Evolutionary conservation across 2,329 filamentous ascomycete genomes (phyloP).

Genomic region (Trichoderma atroviride): DNA sequence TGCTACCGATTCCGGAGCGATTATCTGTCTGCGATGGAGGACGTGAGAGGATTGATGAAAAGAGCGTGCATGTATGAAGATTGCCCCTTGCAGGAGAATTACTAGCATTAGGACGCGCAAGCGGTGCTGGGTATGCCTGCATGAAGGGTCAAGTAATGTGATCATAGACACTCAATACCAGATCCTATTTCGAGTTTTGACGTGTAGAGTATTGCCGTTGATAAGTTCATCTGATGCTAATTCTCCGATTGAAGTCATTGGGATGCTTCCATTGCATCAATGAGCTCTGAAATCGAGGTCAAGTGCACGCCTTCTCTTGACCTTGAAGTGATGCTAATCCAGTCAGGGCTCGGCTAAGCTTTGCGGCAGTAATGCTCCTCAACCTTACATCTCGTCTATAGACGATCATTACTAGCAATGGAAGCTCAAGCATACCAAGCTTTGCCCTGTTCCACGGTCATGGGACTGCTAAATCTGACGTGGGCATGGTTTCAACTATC

Average conservation of each 20-base stretch:
- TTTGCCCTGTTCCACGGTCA: slow-evolving; percentile 17
- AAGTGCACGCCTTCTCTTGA: not conserved
- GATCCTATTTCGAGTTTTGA: not conserved
- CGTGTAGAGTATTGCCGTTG: not conserved
- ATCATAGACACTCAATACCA: not conserved
- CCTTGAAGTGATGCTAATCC: not conserved
- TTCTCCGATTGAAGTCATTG: not conserved
- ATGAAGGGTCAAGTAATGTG: not conserved
- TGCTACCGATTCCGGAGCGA: not conserved
- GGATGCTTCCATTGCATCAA: not conserved
- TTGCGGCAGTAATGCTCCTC: not conserved
- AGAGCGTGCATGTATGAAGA: not conserved
- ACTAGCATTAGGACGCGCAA: not conserved
- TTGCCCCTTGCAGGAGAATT: not conserved
- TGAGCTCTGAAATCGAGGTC: not conserved
- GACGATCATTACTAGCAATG: slow-evolving; percentile 13
- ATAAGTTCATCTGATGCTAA: not conserved
- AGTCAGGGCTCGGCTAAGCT: not conserved
- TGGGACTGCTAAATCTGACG: slow-evolving; percentile 6
- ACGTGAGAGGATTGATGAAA: not conserved
- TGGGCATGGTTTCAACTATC: not conserved
- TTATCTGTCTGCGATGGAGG: not conserved
- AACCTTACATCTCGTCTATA: not conserved
- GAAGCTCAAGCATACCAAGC: slow-evolving; percentile 1
- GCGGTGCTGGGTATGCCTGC: not conserved